Percentiles rank a stretch among this genome's conserved stretches.
Evolutionary conservation across 805 yeast species (phyloP).

Genomic region (Lachancea nothofagi): DNA sequence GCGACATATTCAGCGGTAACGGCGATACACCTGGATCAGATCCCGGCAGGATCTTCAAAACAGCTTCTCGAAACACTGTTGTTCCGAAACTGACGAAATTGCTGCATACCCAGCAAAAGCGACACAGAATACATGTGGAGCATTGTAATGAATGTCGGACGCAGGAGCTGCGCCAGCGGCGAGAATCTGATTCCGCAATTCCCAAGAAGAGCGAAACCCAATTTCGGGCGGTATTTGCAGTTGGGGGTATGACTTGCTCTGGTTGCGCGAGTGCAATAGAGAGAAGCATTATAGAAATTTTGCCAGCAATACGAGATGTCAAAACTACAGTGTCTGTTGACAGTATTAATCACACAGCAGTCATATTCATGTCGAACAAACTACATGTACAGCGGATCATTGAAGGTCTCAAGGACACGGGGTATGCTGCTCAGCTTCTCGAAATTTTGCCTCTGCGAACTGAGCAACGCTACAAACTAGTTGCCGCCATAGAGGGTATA

Average conservation of each 20-base stretch:
- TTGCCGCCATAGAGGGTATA: slow-evolving; percentile 66
- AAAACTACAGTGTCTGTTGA: slow-evolving; percentile 42
- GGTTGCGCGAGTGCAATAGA: slow-evolving; percentile 50
- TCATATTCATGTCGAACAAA: slow-evolving; percentile 48
- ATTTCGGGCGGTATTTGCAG: slow-evolving; percentile 47
- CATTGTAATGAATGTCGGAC: slow-evolving; percentile 40
- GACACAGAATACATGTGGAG: slow-evolving; percentile 35
- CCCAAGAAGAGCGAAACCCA: neutral
- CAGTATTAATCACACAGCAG: slow-evolving; percentile 47
- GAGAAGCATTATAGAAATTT: slow-evolving; percentile 33
- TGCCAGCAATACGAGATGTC: slow-evolving; percentile 6
- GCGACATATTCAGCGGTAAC: slow-evolving; percentile 5
- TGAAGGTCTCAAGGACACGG: slow-evolving; percentile 42
- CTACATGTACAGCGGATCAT: slow-evolving; percentile 43
- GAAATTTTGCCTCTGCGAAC: slow-evolving; percentile 57
- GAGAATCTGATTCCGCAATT: too few relatives aligned
- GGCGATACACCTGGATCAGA: slow-evolving; percentile 10
- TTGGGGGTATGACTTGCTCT: slow-evolving; percentile 68
- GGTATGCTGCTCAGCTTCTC: slow-evolving; percentile 45
- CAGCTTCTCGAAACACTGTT: neutral
- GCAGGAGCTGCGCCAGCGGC: slow-evolving; percentile 9
- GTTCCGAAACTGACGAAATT: slow-evolving; percentile 8
- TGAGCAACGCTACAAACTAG: slow-evolving; percentile 43
- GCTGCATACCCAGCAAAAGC: slow-evolving; percentile 10
- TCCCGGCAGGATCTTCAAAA: neutral